Percentiles rank a stretch among this genome's conserved stretches.
Evolutionary conservation across 2,329 filamentous ascomycete genomes (phyloP).

Genomic region (Colletotrichum sp.): DNA sequence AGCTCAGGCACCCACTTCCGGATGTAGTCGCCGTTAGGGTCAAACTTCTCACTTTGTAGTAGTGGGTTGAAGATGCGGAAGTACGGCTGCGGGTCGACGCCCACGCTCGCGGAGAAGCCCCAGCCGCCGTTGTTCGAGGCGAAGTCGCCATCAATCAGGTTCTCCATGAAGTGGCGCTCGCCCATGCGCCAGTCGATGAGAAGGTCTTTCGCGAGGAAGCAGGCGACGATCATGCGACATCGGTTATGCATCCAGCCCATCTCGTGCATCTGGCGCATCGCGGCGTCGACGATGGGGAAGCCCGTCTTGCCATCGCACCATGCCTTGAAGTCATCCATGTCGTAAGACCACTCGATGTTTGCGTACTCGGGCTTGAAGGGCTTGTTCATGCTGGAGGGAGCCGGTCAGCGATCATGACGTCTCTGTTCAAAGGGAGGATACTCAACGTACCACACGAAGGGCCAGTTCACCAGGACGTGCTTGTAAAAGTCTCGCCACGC

Average conservation of each 20-base stretch:
- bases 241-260: constrained; percentile 86
- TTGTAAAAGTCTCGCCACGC: constrained; percentile 91
- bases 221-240: constrained; percentile 83
- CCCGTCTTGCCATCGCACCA: constrained; percentile 81
- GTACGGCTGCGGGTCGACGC: constrained; percentile 87
- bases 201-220: constrained; percentile 80
- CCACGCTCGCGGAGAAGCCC: constrained; percentile 65
- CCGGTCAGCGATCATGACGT: neutral
- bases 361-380: constrained; percentile 82
- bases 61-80: constrained; percentile 91
- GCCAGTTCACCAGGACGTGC: constrained; percentile 85
- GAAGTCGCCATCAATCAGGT: constrained; percentile 80
- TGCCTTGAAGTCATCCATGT: constrained; percentile 68
- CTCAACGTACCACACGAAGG: constrained; percentile 71
- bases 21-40: constrained; percentile 80
- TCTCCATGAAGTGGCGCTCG: constrained; percentile 83
- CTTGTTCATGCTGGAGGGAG: constrained; percentile 56
- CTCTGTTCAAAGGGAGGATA: neutral
- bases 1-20: constrained; percentile 83
- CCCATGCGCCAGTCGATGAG: constrained; percentile 85
- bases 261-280: constrained; percentile 77
- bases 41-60: constrained; percentile 86
- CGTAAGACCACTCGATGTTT: constrained; percentile 83
- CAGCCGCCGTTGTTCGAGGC: constrained; percentile 75
- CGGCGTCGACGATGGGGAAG: constrained; percentile 84